Evolutionary conservation across 78 protist genomes (phyloP), one percentile per base, ranked within the genome.

Genomic region (Pigoraptor vietnamica): DNA sequence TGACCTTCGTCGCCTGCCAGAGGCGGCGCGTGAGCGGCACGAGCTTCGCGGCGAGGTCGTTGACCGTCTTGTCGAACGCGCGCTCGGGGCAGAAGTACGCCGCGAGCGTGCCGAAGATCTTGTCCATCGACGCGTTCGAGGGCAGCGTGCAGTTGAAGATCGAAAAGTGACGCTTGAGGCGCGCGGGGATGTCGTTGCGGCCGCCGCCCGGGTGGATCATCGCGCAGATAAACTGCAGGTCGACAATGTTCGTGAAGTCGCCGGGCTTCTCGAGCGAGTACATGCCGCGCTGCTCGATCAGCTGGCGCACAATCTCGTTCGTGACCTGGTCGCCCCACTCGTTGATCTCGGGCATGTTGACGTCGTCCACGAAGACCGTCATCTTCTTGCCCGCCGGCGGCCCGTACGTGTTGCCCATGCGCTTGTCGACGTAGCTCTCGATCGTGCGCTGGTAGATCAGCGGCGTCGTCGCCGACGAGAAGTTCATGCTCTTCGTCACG

Each of bases 41-140:
- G 21, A 97, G 96, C 87, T 81, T 81, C 39, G 92, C 56, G 25
- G 96, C 89, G 32, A 98, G 95, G 33, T 91, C 29, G 34, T 97
- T 91, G 19, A 90, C 29, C 38, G 81, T 36, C 84, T 94, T 92
- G 87, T 98, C 88, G 23, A 97, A 91, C 1, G 99, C 98, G 19
- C 99, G 92, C 92, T 91, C 67, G 14, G 67, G 67, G 67, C 67
- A 48, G 67, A 48, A 48, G 67, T 48, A 48, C 14, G 67, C 67
- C 67, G 67, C 93, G 96, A 98, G 97, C 14, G 99, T 98, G 55
- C 99, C 99, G 93, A 98, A 99, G 87, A 99, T 98, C 40, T 95
- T 98, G n/a, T 33, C 37, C 89, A 99, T 94, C 34, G 99, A 97
- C 23, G 81, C 95, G 0, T 82, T 39, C 0, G 98, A 95, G 9